Conservation (phyloP, 495 filamentous ascomycete species). For the Tetracladium marchalianum region DNA sequence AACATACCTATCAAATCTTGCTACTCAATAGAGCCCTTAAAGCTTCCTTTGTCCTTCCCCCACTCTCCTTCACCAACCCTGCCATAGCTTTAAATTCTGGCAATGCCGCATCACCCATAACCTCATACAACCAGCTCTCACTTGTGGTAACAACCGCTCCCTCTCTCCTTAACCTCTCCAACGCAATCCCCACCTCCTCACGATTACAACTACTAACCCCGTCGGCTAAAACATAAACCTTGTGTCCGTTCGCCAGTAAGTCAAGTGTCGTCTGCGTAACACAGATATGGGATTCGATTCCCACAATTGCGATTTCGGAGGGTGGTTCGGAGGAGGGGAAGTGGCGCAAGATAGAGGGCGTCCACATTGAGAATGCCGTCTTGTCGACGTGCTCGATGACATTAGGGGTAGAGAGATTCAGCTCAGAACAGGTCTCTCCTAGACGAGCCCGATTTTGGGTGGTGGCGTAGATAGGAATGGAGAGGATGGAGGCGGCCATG, state of each 20-base stretch:
- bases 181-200: constrained; percentile 70
- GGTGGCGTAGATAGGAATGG: constrained; percentile 71
- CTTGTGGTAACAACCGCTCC: constrained; percentile 79
- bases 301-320: constrained; percentile 54
- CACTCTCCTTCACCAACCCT: constrained; percentile 69
- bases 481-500: constrained; percentile 45
- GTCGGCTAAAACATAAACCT: constrained; percentile 86
- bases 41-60: constrained; percentile 51
- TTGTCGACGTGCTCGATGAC: constrained; percentile 42
- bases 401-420: constrained; percentile 20
- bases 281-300: constrained; percentile 93
- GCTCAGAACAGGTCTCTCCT: constrained; percentile 65
- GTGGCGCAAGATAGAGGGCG: constrained; percentile 36
- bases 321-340: constrained; percentile 24
- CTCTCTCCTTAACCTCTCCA: constrained; percentile 61
- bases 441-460: constrained; percentile 73
- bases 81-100: constrained; percentile 65
- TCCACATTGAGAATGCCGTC: constrained; percentile 79
- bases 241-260: constrained; percentile 59
- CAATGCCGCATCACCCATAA: constrained; percentile 76
- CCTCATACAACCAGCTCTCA: constrained; percentile 89
- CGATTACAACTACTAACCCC: constrained; percentile 78
- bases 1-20: too few species aligned
- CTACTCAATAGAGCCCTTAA: constrained; percentile 52
- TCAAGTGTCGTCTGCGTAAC: constrained; percentile 88